Percentiles rank a stretch among this genome's conserved stretches.
Conservation (phyloP, 805 yeast genomes). For the Metschnikowia arizonensis region DNA sequence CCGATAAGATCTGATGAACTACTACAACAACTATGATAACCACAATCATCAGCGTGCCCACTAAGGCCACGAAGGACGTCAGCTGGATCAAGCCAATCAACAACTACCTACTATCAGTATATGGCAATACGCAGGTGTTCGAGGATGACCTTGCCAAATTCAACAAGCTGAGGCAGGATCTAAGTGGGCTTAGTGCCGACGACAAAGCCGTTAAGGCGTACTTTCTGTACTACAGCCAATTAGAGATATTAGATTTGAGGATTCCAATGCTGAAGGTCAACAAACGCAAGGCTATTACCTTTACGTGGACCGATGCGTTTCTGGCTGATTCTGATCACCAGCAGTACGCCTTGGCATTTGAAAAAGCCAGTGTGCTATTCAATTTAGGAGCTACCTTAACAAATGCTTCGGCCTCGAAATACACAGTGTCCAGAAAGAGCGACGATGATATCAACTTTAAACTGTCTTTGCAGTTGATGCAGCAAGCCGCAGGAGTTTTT, state of each 20-base stretch:
- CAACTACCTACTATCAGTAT: constrained; percentile 52
- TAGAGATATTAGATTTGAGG: constrained; percentile 75
- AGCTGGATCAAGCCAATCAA: constrained; percentile 66
- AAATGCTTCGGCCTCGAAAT: constrained; percentile 40
- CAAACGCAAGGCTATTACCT: constrained; percentile 45
- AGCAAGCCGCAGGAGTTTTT: constrained; percentile 76
- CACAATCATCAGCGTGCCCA: constrained; percentile 19
- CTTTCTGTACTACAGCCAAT: constrained; percentile 71
- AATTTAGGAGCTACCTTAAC: constrained; percentile 68
- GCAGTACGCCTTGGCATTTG: constrained; percentile 83
- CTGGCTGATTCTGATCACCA: constrained; percentile 41
- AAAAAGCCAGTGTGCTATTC: constrained; percentile 79
- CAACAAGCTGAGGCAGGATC: constrained; percentile 56
- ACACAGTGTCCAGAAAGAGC: constrained; percentile 26
- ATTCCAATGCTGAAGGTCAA: constrained; percentile 60
- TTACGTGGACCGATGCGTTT: constrained; percentile 81
- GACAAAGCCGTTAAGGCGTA: constrained; percentile 48
- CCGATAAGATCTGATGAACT: not conserved
- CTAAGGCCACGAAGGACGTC: constrained; percentile 49
- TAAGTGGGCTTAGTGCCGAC: constrained; percentile 46
- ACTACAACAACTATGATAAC: constrained; percentile 18
- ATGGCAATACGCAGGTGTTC: constrained; percentile 60
- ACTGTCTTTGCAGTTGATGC: constrained; percentile 54
- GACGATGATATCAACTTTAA: constrained; percentile 47
- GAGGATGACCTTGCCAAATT: constrained; percentile 51